Evolutionary conservation across 1,284 basidiomycete species (phyloP).

Genomic region (Naganishia liquefaciens): DNA sequence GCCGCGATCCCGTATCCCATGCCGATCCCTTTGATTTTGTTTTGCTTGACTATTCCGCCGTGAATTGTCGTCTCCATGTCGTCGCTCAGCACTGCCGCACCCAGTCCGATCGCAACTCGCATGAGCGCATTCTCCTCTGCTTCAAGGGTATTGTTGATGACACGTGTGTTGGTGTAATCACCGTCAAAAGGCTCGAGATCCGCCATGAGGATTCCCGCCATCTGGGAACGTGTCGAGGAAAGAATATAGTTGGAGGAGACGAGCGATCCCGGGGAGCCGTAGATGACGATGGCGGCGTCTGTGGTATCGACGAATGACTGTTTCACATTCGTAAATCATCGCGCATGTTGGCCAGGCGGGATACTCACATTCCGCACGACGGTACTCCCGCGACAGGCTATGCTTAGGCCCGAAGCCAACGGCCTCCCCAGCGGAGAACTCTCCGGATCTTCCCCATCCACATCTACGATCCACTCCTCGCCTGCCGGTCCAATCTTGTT

Average conservation of each 20-base stretch:
- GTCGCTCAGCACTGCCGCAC: slow-evolving; percentile 53
- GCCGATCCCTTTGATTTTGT: slow-evolving; percentile 48
- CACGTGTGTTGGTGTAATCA: slow-evolving; percentile 50
- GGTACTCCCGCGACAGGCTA: slow-evolving; percentile 50
- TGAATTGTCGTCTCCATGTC: slow-evolving; percentile 51
- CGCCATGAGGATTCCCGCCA: slow-evolving; percentile 57
- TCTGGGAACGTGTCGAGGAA: slow-evolving; percentile 43
- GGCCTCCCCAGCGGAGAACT: slow-evolving; percentile 50
- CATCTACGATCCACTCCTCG: slow-evolving; percentile 50
- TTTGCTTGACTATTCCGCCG: slow-evolving; percentile 47
- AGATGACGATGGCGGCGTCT: slow-evolving; percentile 54
- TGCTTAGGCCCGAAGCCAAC: slow-evolving; percentile 51
- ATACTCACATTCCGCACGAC: slow-evolving; percentile 47
- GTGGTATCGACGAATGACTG: slow-evolving; percentile 52
- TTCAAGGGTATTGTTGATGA: slow-evolving; percentile 53
- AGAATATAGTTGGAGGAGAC: slow-evolving; percentile 52
- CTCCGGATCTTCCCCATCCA: slow-evolving; percentile 54
- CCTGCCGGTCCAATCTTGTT: slow-evolving; percentile 54
- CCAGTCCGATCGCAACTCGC: slow-evolving; percentile 57
- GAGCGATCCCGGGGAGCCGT: slow-evolving; percentile 54
- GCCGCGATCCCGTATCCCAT: slow-evolving; percentile 56
- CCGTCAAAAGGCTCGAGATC: slow-evolving; percentile 54
- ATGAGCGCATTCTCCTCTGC: slow-evolving; percentile 48
- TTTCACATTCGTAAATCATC: neutral
- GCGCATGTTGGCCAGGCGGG: neutral